Evolutionary conservation across 108 stramenopile species (phyloP), one percentile per base, ranked within the genome.

Genomic region (Skeletonema menzelii): DNA sequence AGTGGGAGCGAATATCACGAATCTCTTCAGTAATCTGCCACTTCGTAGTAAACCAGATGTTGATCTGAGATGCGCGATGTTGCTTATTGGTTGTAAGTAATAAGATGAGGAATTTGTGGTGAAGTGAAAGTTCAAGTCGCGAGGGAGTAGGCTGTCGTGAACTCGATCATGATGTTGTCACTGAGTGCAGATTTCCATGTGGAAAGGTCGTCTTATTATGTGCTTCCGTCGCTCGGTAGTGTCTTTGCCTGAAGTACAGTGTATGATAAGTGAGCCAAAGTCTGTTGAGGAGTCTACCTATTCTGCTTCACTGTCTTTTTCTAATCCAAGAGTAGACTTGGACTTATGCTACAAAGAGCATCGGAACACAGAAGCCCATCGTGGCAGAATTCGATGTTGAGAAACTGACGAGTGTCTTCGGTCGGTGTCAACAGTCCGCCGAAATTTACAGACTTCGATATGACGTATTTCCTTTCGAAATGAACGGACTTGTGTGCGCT

Each of bases 161-260:
- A 49, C 47, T 49, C 20, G 47, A 20, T 46, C 59, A 38, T 61
- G n/a, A n/a, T n/a, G n/a, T n/a, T n/a, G 46, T 61, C 59, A 61
- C 27, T 61, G 19, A 6, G n/a, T 19, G 26, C 6, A 38, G 19
- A 47, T 7, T 61, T 17, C 32, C 17, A 61, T 15, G 15, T 49
- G 20, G 20, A 49, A 49, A 4, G 47, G 20, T 30, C 30, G 30
- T 30, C 4, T 30, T 30, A n/a, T 12, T 46, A 19, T 46, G 44
- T 19, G 17, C 2, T 46, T n/a, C 44, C 44, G 17, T 8, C n/a
- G n/a, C n/a, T 19, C 19, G 44, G 2, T 15, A 37, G 0, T 10
- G 5, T 37, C 5, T 0, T 31, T 5, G 30, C 5, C 30, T 31
- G 4, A 31, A 31, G 30, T 31, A n/a, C n/a, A n/a, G 30, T 5